Percentiles rank a stretch among this genome's conserved stretches.
These are phyloP conservation scores for Suhomyces atakaporum DNA, from an alignment of 1,139 yeast species.

Conservation along the genomic window DNA sequence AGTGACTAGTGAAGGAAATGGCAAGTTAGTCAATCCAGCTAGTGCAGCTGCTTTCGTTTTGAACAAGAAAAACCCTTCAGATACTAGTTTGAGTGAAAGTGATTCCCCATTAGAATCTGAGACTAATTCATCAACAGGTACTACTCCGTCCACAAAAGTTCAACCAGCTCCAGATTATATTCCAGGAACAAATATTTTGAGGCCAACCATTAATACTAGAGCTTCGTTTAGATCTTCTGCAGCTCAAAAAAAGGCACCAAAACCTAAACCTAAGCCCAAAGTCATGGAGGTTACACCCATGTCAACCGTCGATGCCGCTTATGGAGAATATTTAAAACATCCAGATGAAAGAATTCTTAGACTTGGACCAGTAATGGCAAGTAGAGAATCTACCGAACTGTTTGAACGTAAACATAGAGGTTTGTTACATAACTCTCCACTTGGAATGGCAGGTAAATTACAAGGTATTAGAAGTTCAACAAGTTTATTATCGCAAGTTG, in stretches of 20 bases:
- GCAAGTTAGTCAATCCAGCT: slow-evolving; percentile 37
- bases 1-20: slow-evolving; percentile 19
- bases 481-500: slow-evolving; percentile 54
- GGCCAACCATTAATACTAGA: slow-evolving; percentile 52
- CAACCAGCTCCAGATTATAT: slow-evolving; percentile 39
- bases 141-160: slow-evolving; percentile 2
- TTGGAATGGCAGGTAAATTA: slow-evolving; percentile 37
- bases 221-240: slow-evolving; percentile 29
- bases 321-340: slow-evolving; percentile 60
- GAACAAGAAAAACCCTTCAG: slow-evolving; percentile 26
- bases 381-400: slow-evolving; percentile 40
- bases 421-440: slow-evolving; percentile 60
- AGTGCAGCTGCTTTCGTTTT: slow-evolving; percentile 50
- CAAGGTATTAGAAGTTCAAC: slow-evolving; percentile 19
- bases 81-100: slow-evolving; percentile 13
- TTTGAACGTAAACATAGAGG: slow-evolving; percentile 64
- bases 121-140: background rate
- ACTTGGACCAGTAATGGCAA: slow-evolving; percentile 54
- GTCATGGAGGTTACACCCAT: slow-evolving; percentile 54
- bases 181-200: slow-evolving; percentile 59
- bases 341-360: slow-evolving; percentile 72
- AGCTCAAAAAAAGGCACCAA: slow-evolving; percentile 15
- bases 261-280: slow-evolving; percentile 26
- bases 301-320: slow-evolving; percentile 64
- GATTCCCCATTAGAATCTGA: slow-evolving; percentile 10